A percentile compares a stretch with the other conserved stretches of the same genome.
phyloP scores from a whole-genome alignment of 768 basidiomycete genomes.

The Erythrobasidium yunnanense region DNA sequence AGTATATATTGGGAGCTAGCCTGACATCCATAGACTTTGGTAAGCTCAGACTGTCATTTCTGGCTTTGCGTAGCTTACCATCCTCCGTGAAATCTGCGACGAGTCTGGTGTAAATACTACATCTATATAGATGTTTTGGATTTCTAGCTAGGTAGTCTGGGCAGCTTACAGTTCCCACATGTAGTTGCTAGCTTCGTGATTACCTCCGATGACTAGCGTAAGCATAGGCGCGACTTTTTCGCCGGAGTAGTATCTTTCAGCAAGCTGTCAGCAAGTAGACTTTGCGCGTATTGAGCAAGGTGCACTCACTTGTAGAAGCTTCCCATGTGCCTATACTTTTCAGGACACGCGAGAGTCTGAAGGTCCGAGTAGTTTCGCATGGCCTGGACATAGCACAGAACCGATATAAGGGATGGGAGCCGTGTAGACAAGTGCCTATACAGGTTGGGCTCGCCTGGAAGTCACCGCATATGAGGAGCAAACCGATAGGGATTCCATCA shows the following conservation, averaged over 20 bases:
- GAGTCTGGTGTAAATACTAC: background rate
- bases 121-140: no score
- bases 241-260: slow-evolving; percentile 70
- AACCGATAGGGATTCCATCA: slow-evolving; percentile 61
- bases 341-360: slow-evolving; percentile 78
- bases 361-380: slow-evolving; percentile 74
- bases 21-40: slow-evolving; percentile 40
- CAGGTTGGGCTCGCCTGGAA: no score
- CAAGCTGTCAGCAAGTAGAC: slow-evolving; percentile 5
- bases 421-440: slow-evolving; percentile 20
- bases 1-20: slow-evolving; percentile 94
- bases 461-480: slow-evolving; percentile 88
- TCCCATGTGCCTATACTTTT: slow-evolving; percentile 73
- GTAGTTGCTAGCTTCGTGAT: slow-evolving; percentile 94
- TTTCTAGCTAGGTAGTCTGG: no score
- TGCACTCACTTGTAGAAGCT: slow-evolving; percentile 53
- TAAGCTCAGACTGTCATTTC: background rate
- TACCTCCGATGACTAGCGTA: slow-evolving; percentile 91
- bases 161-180: slow-evolving; percentile 85
- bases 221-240: slow-evolving; percentile 68
- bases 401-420: background rate
- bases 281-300: background rate
- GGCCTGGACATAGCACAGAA: slow-evolving; percentile 49
- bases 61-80: background rate
- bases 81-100: background rate